Base-by-base conservation (phyloP, 306 rosid genomes). In the Malus fusca region DNA sequence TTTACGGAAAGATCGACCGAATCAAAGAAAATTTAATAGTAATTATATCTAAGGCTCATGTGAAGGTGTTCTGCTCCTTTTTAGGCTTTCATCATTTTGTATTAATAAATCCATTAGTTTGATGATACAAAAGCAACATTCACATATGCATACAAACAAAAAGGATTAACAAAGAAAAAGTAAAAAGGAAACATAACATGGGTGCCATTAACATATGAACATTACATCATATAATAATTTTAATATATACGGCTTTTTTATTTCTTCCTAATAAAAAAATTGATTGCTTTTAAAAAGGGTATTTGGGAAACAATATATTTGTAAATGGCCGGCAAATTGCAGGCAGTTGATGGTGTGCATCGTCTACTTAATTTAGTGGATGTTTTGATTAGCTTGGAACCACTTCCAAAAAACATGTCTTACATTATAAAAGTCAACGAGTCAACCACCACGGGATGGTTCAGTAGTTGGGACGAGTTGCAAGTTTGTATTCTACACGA, bases 291-390 rank as follows among this genome's bases (percentile, higher is more conserved):
- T 25, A 25, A 22, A 31, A 56, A 37, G 68, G 19, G 59, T 51
- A 18, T 73, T 28, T 60, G 77, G 56, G 69, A 60, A 60, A 65
- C 69, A 4, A 48, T 48, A 0, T 19, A 26, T 11, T 4, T 4
- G 18, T 6, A 43, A 30, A 73, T 60, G 59, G 77, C 77, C 69
- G 69, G 69, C n/a, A 43, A 63, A 6, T 73, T 73, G 40, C 61
- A 18, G 9, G 58, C 4, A 22, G 12, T 73, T 43, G 30, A 26
- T 43, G 44, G 18, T 58, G 58, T 14, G 18, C 22, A 4, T 23
- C 69, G 4, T 18, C 51, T 73, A 73, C 65, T 23, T 60, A 51
- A 66, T 73, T 42, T 72, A 73, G 25, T 26, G 43, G 66, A 48
- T 6, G 35, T 55, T 21, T 53, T 71, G 48, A n/a, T 53, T 53